A percentile compares a stretch with the other conserved stretches of the same genome.
Conservation (phyloP, 192 early-diverging fungal species). For the Backusella parvicylindrica region DNA sequence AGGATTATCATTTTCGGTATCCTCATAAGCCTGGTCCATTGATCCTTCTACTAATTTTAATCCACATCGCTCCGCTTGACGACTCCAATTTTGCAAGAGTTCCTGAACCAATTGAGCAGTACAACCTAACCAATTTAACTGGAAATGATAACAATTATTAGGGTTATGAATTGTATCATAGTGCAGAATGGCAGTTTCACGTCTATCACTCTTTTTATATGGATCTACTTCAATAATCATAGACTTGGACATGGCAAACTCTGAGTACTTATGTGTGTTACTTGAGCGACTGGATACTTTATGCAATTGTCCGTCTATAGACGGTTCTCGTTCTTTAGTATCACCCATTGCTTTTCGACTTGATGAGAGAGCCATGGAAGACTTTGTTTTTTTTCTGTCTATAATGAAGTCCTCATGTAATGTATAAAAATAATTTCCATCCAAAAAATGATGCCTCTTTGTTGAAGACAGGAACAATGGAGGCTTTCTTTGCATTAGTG, state of each 20-base stretch:
- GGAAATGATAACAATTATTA: slow-evolving; percentile 86
- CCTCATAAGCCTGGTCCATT: slow-evolving; percentile 61
- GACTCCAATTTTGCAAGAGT: slow-evolving; percentile 72
- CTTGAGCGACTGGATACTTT: not conserved
- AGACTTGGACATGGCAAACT: slow-evolving; percentile 58
- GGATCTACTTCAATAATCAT: slow-evolving; percentile 85
- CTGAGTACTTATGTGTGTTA: not conserved
- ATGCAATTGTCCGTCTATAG: not conserved
- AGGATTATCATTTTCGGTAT: slow-evolving; percentile 78
- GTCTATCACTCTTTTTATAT: slow-evolving; percentile 68
- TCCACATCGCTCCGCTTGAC: slow-evolving; percentile 82
- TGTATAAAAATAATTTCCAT: slow-evolving; percentile 89
- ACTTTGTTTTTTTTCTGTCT: slow-evolving; percentile 32
- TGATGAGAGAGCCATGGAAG: not conserved
- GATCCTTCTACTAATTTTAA: slow-evolving; percentile 90
- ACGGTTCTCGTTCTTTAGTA: not conserved
- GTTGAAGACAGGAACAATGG: slow-evolving; percentile 67
- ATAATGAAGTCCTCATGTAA: slow-evolving; percentile 52
- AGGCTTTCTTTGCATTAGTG: slow-evolving; percentile 57
- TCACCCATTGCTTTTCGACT: slow-evolving; percentile 22
- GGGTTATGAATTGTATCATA: slow-evolving; percentile 90
- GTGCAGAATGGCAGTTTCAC: slow-evolving; percentile 84
- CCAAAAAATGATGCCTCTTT: slow-evolving; percentile 69
- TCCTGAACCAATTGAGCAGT: slow-evolving; percentile 88
- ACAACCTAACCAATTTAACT: slow-evolving; percentile 94